Conservation (phyloP, 495 filamentous ascomycete species). For the Neurospora sp. region DNA sequence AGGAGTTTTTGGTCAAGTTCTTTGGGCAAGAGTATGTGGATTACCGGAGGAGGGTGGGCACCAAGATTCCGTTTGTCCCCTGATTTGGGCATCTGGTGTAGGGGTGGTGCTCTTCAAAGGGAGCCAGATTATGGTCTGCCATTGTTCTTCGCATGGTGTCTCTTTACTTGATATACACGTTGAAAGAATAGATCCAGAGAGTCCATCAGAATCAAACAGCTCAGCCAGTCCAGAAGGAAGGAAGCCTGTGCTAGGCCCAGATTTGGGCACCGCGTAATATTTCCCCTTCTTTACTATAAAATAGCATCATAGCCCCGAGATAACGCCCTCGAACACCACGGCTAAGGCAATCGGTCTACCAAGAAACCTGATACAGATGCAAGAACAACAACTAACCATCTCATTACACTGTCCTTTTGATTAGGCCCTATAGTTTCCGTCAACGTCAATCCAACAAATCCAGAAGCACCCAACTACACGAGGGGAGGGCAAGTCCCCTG, state of each 20-base stretch:
- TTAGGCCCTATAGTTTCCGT: not conserved
- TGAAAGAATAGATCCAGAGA: not conserved
- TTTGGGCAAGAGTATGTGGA: slow-evolving; percentile 75
- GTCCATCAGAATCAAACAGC: not conserved
- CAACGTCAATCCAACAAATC: not conserved
- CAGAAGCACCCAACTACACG: not conserved
- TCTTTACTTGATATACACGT: not conserved
- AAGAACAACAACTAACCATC: not conserved
- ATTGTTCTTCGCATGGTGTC: not conserved
- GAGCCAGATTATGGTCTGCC: not conserved
- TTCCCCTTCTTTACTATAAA: not conserved
- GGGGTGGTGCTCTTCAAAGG: not conserved
- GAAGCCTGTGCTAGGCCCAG: not conserved
- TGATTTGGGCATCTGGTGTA: not conserved
- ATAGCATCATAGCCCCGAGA: not conserved
- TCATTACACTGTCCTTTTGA: not conserved
- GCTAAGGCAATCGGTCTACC: not conserved
- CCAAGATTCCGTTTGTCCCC: slow-evolving; percentile 59
- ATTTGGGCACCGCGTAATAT: too few relatives aligned
- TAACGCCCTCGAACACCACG: not conserved
- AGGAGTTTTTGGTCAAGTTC: slow-evolving; percentile 64
- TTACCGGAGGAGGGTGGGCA: slow-evolving; percentile 59
- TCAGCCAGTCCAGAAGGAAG: not conserved
- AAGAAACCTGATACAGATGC: not conserved
- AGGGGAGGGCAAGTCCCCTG: not conserved